Conservation (phyloP, 2,329 filamentous ascomycete species). For the Tolypocladium capitatum region DNA sequence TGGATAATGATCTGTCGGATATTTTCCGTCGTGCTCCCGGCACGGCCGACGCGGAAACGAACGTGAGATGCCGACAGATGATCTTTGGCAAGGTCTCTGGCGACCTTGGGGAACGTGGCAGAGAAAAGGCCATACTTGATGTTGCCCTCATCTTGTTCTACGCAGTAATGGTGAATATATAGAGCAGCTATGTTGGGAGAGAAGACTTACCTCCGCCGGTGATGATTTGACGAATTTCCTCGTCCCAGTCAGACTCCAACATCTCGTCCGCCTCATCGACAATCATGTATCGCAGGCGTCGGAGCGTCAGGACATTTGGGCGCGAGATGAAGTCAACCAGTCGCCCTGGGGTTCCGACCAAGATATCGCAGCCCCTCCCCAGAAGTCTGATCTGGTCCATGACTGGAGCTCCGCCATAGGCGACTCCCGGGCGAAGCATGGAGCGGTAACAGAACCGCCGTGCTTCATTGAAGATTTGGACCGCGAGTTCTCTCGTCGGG, state of each 20-base stretch:
- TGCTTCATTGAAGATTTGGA: constrained; percentile 91
- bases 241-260: constrained; percentile 65
- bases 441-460: constrained; percentile 88
- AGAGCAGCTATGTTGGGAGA: no score
- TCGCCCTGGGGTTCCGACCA: constrained; percentile 80
- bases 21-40: constrained; percentile 70
- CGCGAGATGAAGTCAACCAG: constrained; percentile 72
- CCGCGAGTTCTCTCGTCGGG: constrained; percentile 79
- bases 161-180: constrained; percentile 6
- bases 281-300: constrained; percentile 65
- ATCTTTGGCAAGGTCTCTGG: constrained; percentile 62
- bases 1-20: constrained; percentile 67
- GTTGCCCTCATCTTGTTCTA: constrained; percentile 61
- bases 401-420: constrained; percentile 74
- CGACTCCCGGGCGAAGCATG: constrained; percentile 82
- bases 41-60: constrained; percentile 74
- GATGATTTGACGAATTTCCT: constrained; percentile 64
- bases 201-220: constrained; percentile 57
- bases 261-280: constrained; percentile 96
- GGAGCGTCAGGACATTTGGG: constrained; percentile 53
- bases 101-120: constrained; percentile 76
- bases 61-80: constrained; percentile 64
- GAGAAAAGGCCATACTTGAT: constrained; percentile 75
- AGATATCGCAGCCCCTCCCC: constrained; percentile 71
- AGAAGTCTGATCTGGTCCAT: constrained; percentile 59